Conservation (phyloP, 495 filamentous ascomycete species). For the Pyrenula massariospora region DNA sequence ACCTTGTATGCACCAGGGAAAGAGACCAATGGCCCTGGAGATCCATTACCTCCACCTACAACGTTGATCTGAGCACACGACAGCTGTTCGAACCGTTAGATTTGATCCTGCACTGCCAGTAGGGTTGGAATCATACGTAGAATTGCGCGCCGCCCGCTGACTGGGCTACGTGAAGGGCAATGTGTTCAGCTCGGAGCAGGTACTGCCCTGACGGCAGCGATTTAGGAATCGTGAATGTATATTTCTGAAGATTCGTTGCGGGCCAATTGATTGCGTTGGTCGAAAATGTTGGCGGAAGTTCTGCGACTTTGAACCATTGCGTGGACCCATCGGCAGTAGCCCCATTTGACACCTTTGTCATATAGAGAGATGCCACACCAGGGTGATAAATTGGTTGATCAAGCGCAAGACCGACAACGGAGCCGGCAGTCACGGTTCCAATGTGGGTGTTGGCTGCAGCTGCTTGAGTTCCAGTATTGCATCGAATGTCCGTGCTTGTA, state of each 20-base stretch:
- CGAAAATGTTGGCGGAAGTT: slow-evolving; percentile 22
- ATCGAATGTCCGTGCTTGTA: not conserved
- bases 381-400: slow-evolving; percentile 24
- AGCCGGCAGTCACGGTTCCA: not conserved
- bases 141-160: not conserved
- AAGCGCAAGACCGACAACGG: not conserved
- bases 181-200: slow-evolving; percentile 47
- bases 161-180: slow-evolving; percentile 19
- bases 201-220: slow-evolving; percentile 45
- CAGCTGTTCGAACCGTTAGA: not conserved
- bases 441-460: not conserved
- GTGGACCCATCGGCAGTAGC: slow-evolving; percentile 33
- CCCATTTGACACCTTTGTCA: slow-evolving; percentile 31
- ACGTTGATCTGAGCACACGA: slow-evolving; percentile 47
- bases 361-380: slow-evolving; percentile 31
- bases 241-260: slow-evolving; percentile 6
- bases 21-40: slow-evolving; percentile 28
- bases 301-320: slow-evolving; percentile 41
- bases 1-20: slow-evolving; percentile 43
- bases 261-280: slow-evolving; percentile 9
- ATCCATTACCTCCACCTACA: slow-evolving; percentile 35
- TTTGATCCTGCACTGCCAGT: not conserved
- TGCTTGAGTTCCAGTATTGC: not conserved
- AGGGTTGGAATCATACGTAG: not conserved
- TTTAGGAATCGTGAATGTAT: slow-evolving; percentile 37